These are phyloP conservation scores for Neonectria hederae DNA, from an alignment of 2,329 filamentous ascomycete species.

Conservation along the genomic window DNA sequence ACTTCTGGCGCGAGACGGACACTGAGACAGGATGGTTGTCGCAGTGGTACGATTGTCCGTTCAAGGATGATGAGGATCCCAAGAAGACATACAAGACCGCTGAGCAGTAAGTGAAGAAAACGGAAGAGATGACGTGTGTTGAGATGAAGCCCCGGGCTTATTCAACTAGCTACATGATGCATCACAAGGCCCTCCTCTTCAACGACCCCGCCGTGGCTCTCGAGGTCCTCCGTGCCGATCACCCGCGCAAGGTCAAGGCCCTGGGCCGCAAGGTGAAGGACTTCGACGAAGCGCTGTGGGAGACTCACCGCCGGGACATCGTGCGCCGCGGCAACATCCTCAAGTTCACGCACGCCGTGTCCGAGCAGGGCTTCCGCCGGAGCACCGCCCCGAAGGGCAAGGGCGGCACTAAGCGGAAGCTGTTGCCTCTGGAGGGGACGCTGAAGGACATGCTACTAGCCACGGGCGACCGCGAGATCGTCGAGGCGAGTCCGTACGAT, in stretches of 20 bases:
- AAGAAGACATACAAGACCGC: constrained; percentile 57
- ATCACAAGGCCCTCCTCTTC: constrained; percentile 62
- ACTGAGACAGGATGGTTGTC: constrained; percentile 64
- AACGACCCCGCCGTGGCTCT: constrained; percentile 54
- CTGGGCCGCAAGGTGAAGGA: constrained; percentile 64
- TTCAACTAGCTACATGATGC: constrained; percentile 61
- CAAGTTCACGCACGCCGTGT: constrained; percentile 64
- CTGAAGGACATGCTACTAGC: constrained; percentile 61
- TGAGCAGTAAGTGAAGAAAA: constrained; percentile 56
- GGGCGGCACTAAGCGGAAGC: constrained; percentile 21
- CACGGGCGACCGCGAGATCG: constrained; percentile 68
- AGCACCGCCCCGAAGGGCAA: constrained; percentile 34
- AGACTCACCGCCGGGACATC: constrained; percentile 59
- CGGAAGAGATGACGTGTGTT: background rate
- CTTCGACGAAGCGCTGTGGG: constrained; percentile 64
- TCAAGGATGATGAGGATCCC: constrained; percentile 51
- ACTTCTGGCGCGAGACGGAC: constrained; percentile 61
- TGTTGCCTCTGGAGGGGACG: constrained; percentile 46
- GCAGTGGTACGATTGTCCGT: constrained; percentile 68
- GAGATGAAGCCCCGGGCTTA: background rate
- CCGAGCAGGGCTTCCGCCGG: constrained; percentile 41
- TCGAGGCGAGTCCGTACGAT: constrained; percentile 70
- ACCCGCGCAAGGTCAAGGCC: constrained; percentile 59
- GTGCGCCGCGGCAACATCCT: constrained; percentile 66
- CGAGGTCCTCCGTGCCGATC: constrained; percentile 57